A percentile compares a stretch with the other conserved stretches of the same genome.
Evolutionary conservation across 208 protist genomes (phyloP).

Genomic region (Endotrypanum monterogeii): DNA sequence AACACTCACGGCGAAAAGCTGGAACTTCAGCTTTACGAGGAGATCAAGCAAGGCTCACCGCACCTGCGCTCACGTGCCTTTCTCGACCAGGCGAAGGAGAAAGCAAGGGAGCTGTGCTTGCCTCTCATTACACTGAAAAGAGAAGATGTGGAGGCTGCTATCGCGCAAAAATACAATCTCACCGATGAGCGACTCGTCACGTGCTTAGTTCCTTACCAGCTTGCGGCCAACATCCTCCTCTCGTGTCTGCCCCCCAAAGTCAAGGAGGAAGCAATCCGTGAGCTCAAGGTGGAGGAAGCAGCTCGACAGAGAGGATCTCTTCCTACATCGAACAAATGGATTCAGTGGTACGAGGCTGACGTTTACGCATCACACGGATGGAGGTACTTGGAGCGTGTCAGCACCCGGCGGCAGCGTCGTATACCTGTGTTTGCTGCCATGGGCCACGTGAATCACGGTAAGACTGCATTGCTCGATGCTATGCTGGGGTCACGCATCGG

Average conservation of each 20-base stretch:
- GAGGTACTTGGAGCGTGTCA: slow-evolving; percentile 55
- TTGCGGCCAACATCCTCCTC: slow-evolving; percentile 83
- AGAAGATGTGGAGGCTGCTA: slow-evolving; percentile 63
- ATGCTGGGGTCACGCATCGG: slow-evolving; percentile 58
- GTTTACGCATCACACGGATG: slow-evolving; percentile 77
- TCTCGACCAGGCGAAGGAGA: slow-evolving; percentile 24
- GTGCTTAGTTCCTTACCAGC: slow-evolving; percentile 88
- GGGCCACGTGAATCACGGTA: slow-evolving; percentile 89
- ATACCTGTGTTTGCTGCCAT: slow-evolving; percentile 80
- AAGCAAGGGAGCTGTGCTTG: slow-evolving; percentile 39
- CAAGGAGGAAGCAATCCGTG: slow-evolving; percentile 40
- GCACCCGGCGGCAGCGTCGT: slow-evolving; percentile 31
- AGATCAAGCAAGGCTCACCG: slow-evolving; percentile 24
- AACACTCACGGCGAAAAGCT: slow-evolving; percentile 41
- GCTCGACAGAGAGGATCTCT: slow-evolving; percentile 4
- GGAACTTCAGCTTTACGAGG: slow-evolving; percentile 36
- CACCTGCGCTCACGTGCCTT: slow-evolving; percentile 49
- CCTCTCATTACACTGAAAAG: slow-evolving; percentile 49
- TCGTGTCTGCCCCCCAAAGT: slow-evolving; percentile 57
- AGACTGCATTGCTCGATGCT: slow-evolving; percentile 87
- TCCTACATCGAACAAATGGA: slow-evolving; percentile 36
- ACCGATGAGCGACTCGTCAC: slow-evolving; percentile 67
- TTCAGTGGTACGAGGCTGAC: slow-evolving; percentile 85
- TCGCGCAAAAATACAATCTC: slow-evolving; percentile 63
- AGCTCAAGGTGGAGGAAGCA: slow-evolving; percentile 65